Base-by-base conservation (phyloP, 2,329 filamentous ascomycete species). In the Hawksworthiomyces lignivorus region DNA sequence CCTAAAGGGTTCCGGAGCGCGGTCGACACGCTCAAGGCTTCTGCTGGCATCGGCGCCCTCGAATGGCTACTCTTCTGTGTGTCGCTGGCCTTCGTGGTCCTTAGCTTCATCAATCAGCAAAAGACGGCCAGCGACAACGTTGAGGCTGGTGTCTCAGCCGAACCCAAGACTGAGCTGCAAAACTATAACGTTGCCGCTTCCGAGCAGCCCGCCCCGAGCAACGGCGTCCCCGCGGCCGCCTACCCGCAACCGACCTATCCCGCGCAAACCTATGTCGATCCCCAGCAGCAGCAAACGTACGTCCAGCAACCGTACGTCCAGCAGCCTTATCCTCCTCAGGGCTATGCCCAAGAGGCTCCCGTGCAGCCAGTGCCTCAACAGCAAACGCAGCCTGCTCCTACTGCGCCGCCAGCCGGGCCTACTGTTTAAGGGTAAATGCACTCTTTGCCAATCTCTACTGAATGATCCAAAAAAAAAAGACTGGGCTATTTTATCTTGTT, bases 21-120 rank as follows among this genome's bases (percentile, higher is more conserved):
- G 14, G 14, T 49, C 26, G 34, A 44, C 40, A 47, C 45, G 37
- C 35, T 52, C 44, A 53, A 53, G 41, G 51, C 50, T 8, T 29
- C 51, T 2, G 48, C 51, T 15, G 51, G 27, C 6, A 32, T 53
- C 7, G 51, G 51, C 3, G 51, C 51, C 4, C 37, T 53, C 18
- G 35, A 44, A 20, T 53, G 50, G 50, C 32, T 53, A 8, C 46
- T 51, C 1, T 52, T 53, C 19, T 18, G 39, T 32, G 40, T 49
- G 15, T 48, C 51, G 1, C 45, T 50, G 4, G 44, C 19, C 8
- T 41, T 34, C 24, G 26, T 45, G 7, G 43, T 38, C 7, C 17
- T 41, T 10, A 29, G 38, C 29, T 45, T 45, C 10, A 15, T 44
- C 20, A 30, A 37, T 15, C 26, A 30, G 20, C 32, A n/a, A 5